A percentile compares a stretch with the other conserved stretches of the same genome.
phyloP scores from a whole-genome alignment of 2,329 filamentous ascomycete species.

The Trichoderma koningii region DNA sequence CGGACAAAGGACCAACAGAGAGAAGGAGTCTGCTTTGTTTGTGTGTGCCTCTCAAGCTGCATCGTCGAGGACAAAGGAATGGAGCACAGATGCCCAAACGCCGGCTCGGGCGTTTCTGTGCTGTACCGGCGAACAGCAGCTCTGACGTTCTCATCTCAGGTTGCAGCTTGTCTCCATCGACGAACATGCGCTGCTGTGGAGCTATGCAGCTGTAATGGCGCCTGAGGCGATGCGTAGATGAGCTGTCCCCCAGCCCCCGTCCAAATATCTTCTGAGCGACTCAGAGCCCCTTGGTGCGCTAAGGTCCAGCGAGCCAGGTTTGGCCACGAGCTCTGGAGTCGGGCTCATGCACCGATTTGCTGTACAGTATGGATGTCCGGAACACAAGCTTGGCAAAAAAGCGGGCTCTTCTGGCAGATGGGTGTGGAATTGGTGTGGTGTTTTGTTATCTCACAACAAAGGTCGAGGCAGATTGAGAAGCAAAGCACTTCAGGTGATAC shows the following conservation, averaged over 20 bases:
- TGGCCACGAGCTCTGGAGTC: slow-evolving; percentile 17
- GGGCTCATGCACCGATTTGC: too few relatives aligned
- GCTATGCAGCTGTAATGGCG: slow-evolving; percentile 18
- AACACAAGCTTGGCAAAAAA: too few relatives aligned
- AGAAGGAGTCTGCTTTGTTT: background rate
- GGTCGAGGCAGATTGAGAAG: too few relatives aligned
- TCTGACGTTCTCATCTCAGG: background rate
- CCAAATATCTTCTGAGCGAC: slow-evolving; percentile 10
- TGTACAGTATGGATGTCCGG: too few relatives aligned
- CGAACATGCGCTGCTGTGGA: slow-evolving; percentile 21
- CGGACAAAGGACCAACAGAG: background rate
- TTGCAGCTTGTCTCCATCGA: background rate
- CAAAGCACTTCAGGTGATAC: too few relatives aligned
- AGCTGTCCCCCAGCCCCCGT: slow-evolving; percentile 12
- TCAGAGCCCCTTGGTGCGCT: slow-evolving; percentile 15
- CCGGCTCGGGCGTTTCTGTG: slow-evolving; percentile 1
- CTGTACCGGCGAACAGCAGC: background rate
- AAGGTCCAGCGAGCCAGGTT: slow-evolving; percentile 20
- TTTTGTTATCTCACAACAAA: too few relatives aligned
- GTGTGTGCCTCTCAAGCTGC: background rate
- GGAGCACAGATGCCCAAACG: slow-evolving; percentile 14
- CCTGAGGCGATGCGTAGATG: slow-evolving; percentile 24
- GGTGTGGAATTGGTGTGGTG: too few relatives aligned
- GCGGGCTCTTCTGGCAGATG: too few relatives aligned
- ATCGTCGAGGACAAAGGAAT: background rate